Evolutionary conservation across 306 rosid genomes (phyloP), one percentile per base, ranked within the genome.

Genomic region (Trichosanthes cucumerina): DNA sequence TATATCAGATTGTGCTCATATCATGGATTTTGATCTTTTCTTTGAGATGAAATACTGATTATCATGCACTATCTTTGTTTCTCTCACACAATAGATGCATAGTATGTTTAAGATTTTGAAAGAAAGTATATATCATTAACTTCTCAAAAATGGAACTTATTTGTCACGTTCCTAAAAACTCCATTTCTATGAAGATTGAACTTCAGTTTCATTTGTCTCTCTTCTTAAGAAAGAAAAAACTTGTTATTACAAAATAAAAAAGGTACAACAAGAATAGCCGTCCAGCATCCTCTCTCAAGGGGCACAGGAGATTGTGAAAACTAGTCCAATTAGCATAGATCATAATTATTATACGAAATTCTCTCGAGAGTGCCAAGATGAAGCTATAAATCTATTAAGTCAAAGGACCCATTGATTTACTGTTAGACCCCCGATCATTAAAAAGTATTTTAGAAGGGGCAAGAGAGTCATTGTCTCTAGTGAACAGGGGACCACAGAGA

Each of bases 1-100:
- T 21, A 7, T 23, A 76, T 57, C 23, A 76, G 53, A 36, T 23
- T 76, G 66, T 21, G 15, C 41, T 23, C 34, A 52, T 16, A 53
- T 46, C n/a, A 18, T 75, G 46, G 5, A 49, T 75, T 75, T 52
- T 75, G 78, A 18, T 73, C 8, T 75, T 21, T 53, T 82, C 76
- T 33, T 44, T 53, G 65, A n/a, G 76, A 78, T 59, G 76, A 79
- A 60, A 46, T 46, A 47, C 13, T 72, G 13, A 14, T 26, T 24
- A n/a, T 24, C 43, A 16, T 72, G 57, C 43, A 47, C 39, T 10
- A 15, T 72, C 24, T 24, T 73, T 74, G 46, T 33, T 9, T 39
- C 78, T 50, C 46, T 50, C 78, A 74, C 18, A 31, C 46, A 4
- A 31, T 52, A 31, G 60, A 52, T 49, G 28, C 23, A 33, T 31